Evolutionary conservation across 2,329 filamentous ascomycete species (phyloP).

Genomic region (Cladosporium sphaerospermum): DNA sequence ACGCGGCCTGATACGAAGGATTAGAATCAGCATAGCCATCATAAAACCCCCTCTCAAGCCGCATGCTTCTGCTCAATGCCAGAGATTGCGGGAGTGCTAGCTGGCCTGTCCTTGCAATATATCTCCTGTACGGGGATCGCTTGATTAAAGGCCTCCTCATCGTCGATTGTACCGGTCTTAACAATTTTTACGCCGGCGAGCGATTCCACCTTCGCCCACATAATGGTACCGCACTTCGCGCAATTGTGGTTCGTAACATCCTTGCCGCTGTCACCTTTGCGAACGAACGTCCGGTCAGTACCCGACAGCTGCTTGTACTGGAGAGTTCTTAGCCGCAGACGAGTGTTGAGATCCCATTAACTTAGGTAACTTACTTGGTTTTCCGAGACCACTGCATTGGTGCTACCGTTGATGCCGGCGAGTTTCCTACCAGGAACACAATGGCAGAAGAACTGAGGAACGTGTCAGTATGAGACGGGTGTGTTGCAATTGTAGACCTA

Average conservation of each 20-base stretch:
- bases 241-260: conserved; percentile 27
- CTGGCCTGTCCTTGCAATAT: conserved; percentile 26
- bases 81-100: conserved; percentile 22
- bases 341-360: neutral
- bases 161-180: conserved; percentile 30
- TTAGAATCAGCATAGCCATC: too few species aligned
- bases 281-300: conserved; percentile 18
- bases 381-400: conserved; percentile 24
- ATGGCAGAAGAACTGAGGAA: conserved; percentile 22
- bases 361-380: conserved; percentile 17
- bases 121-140: conserved; percentile 24
- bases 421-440: conserved; percentile 28
- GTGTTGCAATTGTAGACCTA: too few species aligned
- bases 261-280: conserved; percentile 21
- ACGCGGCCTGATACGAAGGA: too few species aligned
- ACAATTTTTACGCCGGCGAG: conserved; percentile 24
- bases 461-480: neutral
- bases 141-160: conserved; percentile 18
- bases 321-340: conserved; percentile 1
- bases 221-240: conserved; percentile 25
- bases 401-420: conserved; percentile 24
- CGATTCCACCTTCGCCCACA: conserved; percentile 22
- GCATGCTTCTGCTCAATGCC: conserved; percentile 23
- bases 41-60: neutral
- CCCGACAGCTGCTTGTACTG: conserved; percentile 28